Conservation (phyloP, 306 rosid genomes). For the Macrotyloma uniflorum region DNA sequence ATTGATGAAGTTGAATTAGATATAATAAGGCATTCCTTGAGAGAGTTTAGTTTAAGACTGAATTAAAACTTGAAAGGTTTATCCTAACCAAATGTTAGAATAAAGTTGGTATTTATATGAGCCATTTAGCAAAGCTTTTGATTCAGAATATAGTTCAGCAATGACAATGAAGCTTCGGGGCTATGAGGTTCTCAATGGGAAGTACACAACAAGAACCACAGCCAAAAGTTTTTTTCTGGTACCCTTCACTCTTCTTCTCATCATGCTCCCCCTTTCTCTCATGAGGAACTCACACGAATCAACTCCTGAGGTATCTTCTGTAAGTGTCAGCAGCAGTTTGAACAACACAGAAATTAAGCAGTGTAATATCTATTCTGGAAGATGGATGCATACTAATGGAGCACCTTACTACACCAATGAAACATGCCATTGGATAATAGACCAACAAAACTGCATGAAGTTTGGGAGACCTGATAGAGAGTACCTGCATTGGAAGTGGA, state of each 20-base stretch:
- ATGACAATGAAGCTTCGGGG: conserved; percentile 63
- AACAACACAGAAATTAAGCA: conserved; percentile 28
- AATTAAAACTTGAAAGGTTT: not conserved
- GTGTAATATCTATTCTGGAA: conserved; percentile 71
- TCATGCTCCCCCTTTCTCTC: conserved; percentile 53
- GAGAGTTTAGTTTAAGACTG: not conserved
- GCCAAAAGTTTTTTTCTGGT: conserved; percentile 36
- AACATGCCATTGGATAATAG: conserved; percentile 63
- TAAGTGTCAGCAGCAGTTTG: not conserved
- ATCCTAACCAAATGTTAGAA: conserved; percentile 22
- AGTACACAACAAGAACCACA: conserved; percentile 40
- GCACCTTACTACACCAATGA: conserved; percentile 68
- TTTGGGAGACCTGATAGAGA: conserved; percentile 75
- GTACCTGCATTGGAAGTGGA: conserved; percentile 85
- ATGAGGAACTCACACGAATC: conserved; percentile 43
- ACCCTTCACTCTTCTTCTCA: conserved; percentile 45
- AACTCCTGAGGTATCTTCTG: conserved; percentile 36
- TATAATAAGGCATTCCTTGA: not conserved
- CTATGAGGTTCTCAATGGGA: conserved; percentile 48
- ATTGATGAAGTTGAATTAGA: conserved; percentile 25
- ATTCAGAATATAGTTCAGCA: conserved; percentile 37
- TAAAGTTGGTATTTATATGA: conserved; percentile 32
- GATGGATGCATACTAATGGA: conserved; percentile 62
- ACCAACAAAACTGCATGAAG: conserved; percentile 82
- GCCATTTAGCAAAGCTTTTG: conserved; percentile 24